A percentile compares a stretch with the other conserved stretches of the same genome.
phyloP scores from a whole-genome alignment of 176 grass and related monocot species.

The Stipa capillata region DNA sequence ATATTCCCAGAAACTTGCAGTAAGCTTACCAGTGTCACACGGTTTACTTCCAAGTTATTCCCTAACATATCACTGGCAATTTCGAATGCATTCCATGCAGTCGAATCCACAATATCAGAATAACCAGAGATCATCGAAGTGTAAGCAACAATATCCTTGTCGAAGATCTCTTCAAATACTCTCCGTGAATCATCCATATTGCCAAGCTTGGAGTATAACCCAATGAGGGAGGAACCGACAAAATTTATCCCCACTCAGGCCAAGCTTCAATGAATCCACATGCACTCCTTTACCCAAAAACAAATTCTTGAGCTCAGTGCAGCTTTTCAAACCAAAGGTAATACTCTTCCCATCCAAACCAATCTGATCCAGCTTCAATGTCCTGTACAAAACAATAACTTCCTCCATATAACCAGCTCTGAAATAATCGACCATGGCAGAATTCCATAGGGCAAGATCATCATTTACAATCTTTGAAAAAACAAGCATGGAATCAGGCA shows the following conservation, averaged over 20 bases:
- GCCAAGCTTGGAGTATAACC: conserved; percentile 31
- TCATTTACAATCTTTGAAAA: conserved; percentile 19
- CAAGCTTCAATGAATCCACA: conserved; percentile 43
- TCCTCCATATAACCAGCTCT: conserved; percentile 36
- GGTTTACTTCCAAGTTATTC: conserved; percentile 34
- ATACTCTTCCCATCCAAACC: conserved; percentile 18
- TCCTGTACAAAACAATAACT: conserved; percentile 27
- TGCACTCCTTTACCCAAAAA: conserved; percentile 31
- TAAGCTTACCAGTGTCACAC: conserved; percentile 43
- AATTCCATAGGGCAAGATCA: conserved; percentile 36
- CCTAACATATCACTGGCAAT: conserved; percentile 23
- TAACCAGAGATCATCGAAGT: conserved; percentile 42
- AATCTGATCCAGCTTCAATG: conserved; percentile 7
- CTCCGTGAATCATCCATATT: conserved; percentile 8
- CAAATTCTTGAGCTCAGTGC: conserved; percentile 18
- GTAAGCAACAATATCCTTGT: conserved; percentile 37
- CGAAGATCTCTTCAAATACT: conserved; percentile 34
- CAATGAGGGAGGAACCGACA: conserved; percentile 45
- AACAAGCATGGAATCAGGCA: conserved; percentile 18
- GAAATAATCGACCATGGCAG: conserved; percentile 32
- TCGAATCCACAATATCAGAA: conserved; percentile 23
- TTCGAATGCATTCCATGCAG: conserved; percentile 27
- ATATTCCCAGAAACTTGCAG: conserved; percentile 37
- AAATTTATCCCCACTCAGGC: conserved; percentile 32
- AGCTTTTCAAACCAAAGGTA: conserved; percentile 53